Evolutionary conservation across 768 basidiomycete species (phyloP), one percentile per base, ranked within the genome.

Genomic region (Crassisporium funariophilum): DNA sequence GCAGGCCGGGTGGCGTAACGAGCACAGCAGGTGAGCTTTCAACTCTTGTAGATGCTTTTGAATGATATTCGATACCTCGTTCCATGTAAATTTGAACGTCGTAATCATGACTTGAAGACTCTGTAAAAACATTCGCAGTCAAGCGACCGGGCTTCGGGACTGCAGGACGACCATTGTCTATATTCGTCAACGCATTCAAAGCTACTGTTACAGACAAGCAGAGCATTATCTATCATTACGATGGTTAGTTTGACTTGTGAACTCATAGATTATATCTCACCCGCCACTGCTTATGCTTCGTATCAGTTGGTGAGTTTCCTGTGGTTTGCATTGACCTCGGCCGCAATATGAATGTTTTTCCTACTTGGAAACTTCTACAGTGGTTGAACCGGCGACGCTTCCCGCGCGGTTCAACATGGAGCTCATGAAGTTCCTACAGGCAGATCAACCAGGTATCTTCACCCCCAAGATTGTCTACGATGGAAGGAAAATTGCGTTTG

Each of bases 391-490:
- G 0, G 88, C 88, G 49, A 86, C 80, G 60, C 69, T 88, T 1
- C 84, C 89, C 0, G 76, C 78, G 0, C 66, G 79, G 5, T 61
- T 86, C 5, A 91, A 90, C 47, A 71, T 91, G 70, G 81, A 83
- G 9, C 62, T 92, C 2, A 81, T 93, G 43, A 72, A 74, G 5
- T 68, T 67, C 5, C 64, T 92, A 9, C 89, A 92, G 57, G 60
- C 67, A 1, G 71, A 77, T 3, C 76, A 82, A 2, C 79, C 80
- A 0, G 64, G 74, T n/a, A 67, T 88, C 6, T 92, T 92, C 60
- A 84, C 78, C 1, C 88, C 86, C 5, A 81, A 75, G 4, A 82
- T 75, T 9, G 86, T 80, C 0, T 91, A 91, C 46, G 90, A 92
- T 50, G 88, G 89, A 0, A 75, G 83, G 29, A 91, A 90, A 64